These are phyloP conservation scores for Huntiella omanensis DNA, from an alignment of 2,329 filamentous ascomycete species.

Conservation along the genomic window DNA sequence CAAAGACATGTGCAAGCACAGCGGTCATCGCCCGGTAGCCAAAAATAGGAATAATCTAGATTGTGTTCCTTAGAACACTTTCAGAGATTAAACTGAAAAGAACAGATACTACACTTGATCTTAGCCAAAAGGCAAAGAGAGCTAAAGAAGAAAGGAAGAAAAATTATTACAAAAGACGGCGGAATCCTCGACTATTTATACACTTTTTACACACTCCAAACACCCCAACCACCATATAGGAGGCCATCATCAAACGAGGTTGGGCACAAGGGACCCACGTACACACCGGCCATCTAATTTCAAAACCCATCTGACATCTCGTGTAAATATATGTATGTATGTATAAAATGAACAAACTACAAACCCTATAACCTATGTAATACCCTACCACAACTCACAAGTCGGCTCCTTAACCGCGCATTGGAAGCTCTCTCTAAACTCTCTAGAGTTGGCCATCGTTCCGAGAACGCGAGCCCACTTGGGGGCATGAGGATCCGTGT, in stretches of 20 bases:
- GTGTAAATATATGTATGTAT: not conserved
- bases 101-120: slow-evolving; percentile 96
- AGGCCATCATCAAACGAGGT: no score
- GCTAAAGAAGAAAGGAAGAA: slow-evolving; percentile 21
- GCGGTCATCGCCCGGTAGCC: slow-evolving; percentile 11
- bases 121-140: slow-evolving; percentile 41
- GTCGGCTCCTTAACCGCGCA: slow-evolving; percentile 46
- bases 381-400: slow-evolving; percentile 64
- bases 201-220: slow-evolving; percentile 24
- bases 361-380: slow-evolving; percentile 79
- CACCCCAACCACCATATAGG: no score
- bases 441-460: slow-evolving; percentile 46
- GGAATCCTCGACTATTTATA: slow-evolving; percentile 37
- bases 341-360: not conserved
- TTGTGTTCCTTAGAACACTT: slow-evolving; percentile 55
- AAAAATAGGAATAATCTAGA: slow-evolving; percentile 69
- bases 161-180: slow-evolving; percentile 74
- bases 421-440: slow-evolving; percentile 48
- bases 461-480: slow-evolving; percentile 41
- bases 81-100: slow-evolving; percentile 96
- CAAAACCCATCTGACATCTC: not conserved
- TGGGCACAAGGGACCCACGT: no score
- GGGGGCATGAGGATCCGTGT: slow-evolving; percentile 47
- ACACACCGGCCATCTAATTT: not conserved
- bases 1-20: slow-evolving; percentile 12